phyloP scores from a whole-genome alignment of 2,329 filamentous ascomycete genomes.

The Dactylellina sp. region DNA sequence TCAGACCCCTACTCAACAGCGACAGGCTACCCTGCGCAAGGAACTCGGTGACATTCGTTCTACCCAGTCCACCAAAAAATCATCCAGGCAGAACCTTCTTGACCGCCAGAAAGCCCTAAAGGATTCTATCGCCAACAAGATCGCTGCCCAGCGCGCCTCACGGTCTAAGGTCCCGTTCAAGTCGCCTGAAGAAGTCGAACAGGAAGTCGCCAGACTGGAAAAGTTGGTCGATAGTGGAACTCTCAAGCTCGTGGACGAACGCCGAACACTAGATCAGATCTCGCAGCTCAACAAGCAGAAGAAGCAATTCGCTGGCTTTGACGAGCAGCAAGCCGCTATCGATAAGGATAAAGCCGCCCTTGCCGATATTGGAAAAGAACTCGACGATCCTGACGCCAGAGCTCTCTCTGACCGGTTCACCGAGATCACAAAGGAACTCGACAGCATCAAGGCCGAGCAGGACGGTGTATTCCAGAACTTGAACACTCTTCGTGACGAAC shows the following conservation, averaged over 20 bases:
- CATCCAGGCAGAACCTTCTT: slow-evolving; percentile 78
- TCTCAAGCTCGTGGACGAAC: slow-evolving; percentile 97
- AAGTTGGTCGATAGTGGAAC: slow-evolving; percentile 86
- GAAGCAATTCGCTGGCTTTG: slow-evolving; percentile 89
- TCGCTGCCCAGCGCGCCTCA: slow-evolving; percentile 86
- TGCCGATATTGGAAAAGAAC: slow-evolving; percentile 84
- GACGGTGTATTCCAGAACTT: slow-evolving; percentile 90
- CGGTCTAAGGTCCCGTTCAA: slow-evolving; percentile 86
- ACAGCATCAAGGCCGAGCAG: slow-evolving; percentile 89
- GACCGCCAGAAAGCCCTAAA: slow-evolving; percentile 95
- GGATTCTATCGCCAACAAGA: slow-evolving; percentile 84
- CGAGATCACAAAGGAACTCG: slow-evolving; percentile 86
- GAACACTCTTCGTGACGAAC: slow-evolving; percentile 84
- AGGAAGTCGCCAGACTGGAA: slow-evolving; percentile 82
- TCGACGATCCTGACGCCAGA: slow-evolving; percentile 92
- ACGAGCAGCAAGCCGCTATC: slow-evolving; percentile 87
- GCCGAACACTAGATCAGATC: slow-evolving; percentile 88
- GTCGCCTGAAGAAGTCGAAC: slow-evolving; percentile 86
- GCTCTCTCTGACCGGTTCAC: slow-evolving; percentile 87
- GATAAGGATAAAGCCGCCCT: slow-evolving; percentile 88
- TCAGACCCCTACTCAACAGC: slow-evolving; percentile 80
- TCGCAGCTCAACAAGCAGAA: slow-evolving; percentile 85
- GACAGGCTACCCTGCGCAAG: slow-evolving; percentile 83
- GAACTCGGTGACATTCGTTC: slow-evolving; percentile 85
- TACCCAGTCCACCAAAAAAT: slow-evolving; percentile 89